phyloP scores from a whole-genome alignment of 1,139 yeast genomes.

The Geotrichum macrosporum region DNA sequence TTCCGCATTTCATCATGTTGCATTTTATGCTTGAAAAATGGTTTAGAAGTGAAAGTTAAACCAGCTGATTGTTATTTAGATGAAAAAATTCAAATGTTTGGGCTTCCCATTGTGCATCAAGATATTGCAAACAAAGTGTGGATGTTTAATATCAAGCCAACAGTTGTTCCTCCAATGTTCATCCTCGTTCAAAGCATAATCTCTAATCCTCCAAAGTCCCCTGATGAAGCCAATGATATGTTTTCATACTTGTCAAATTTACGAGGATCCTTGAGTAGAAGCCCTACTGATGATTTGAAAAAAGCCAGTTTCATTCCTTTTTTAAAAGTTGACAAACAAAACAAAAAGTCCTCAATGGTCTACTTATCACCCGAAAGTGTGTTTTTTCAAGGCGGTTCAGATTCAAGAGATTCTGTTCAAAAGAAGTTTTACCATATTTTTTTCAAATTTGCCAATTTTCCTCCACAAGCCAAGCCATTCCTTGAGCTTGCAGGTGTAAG shows the following conservation, averaged over 20 bases:
- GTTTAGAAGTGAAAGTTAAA: conserved; percentile 21
- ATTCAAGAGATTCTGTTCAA: conserved; percentile 16
- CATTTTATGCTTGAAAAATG: conserved; percentile 29
- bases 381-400: conserved; percentile 25
- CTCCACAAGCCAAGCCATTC: conserved; percentile 34
- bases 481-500: conserved; percentile 37
- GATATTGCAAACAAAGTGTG: conserved; percentile 31
- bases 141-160: conserved; percentile 36
- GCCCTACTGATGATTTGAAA: conserved; percentile 26
- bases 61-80: conserved; percentile 35
- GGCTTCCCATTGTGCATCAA: conserved; percentile 33
- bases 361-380: conserved; percentile 28
- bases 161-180: conserved; percentile 31
- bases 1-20: conserved; percentile 22
- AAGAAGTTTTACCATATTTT: conserved; percentile 31
- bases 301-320: conserved; percentile 34
- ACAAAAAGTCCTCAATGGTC: conserved; percentile 7
- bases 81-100: conserved; percentile 31
- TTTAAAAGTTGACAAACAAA: not conserved
- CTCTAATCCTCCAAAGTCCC: conserved; percentile 29
- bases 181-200: conserved; percentile 28
- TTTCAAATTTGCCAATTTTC: conserved; percentile 33
- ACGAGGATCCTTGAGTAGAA: conserved; percentile 26
- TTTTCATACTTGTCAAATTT: conserved; percentile 36
- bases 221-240: conserved; percentile 28